Conservation (phyloP, 2,329 filamentous ascomycete species). For the Trichophyton rubrum region DNA sequence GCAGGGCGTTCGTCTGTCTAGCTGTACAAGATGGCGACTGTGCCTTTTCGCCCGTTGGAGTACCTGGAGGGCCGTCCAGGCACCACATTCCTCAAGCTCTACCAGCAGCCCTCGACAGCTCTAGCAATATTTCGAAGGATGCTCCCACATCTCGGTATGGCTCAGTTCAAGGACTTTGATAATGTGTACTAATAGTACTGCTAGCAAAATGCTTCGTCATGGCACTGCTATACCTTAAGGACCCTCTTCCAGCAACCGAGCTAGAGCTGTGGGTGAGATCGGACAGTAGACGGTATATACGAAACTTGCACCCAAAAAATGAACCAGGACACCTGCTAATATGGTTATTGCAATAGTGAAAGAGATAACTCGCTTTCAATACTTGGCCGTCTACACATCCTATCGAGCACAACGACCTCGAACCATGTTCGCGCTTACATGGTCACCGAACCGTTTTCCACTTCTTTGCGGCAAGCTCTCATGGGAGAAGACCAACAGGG, state of each 20-base stretch:
- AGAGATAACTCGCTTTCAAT: slow-evolving; percentile 74
- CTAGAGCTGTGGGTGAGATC: slow-evolving; percentile 79
- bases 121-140: slow-evolving; percentile 95
- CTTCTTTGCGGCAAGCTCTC: slow-evolving; percentile 71
- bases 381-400: slow-evolving; percentile 74
- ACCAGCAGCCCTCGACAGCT: slow-evolving; percentile 89
- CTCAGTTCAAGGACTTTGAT: not conserved
- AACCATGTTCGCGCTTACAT: slow-evolving; percentile 58
- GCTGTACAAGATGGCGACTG: slow-evolving; percentile 37
- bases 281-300: slow-evolving; percentile 41
- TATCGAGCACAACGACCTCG: slow-evolving; percentile 51
- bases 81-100: slow-evolving; percentile 79
- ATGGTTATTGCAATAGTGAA: slow-evolving; percentile 40
- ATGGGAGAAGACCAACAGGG: slow-evolving; percentile 75
- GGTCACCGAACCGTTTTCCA: slow-evolving; percentile 69
- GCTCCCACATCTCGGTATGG: slow-evolving; percentile 75
- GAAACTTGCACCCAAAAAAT: not conserved
- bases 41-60: slow-evolving; percentile 57
- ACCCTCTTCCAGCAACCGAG: slow-evolving; percentile 63
- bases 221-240: slow-evolving; percentile 81
- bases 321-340: not conserved
- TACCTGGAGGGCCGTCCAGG: slow-evolving; percentile 88
- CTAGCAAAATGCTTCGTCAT: slow-evolving; percentile 90
- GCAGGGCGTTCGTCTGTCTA: slow-evolving; percentile 6
- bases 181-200: slow-evolving; percentile 12